Evolutionary conservation across 2,329 filamentous ascomycete genomes (phyloP), one percentile per base, ranked within the genome.

Genomic region (Iodosphaeria phyllophila): DNA sequence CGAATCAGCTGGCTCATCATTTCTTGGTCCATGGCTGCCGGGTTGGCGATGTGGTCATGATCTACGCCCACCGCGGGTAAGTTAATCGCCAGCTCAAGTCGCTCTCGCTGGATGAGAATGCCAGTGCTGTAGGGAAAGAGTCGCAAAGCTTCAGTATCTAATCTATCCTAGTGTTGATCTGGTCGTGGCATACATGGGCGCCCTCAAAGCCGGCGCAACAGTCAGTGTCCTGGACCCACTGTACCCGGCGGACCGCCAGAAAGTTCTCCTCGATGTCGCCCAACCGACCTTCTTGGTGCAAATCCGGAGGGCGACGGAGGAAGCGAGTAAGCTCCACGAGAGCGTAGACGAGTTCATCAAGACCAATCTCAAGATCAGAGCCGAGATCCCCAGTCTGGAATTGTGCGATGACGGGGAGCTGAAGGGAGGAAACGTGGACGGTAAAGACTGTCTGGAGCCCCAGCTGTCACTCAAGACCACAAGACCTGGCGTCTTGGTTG

Each of bases 1-100:
- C 79, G 16, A 91, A 91, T 44, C 60, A 69, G 11, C 48, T 93
- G 5, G 78, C 82, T 13, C 72, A 92, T 50, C 67, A 92, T 42
- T 60, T 93, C 12, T 64, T 76, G 27, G 59, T 74, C 25, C 61
- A 70, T 39, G 83, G 84, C 29, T 60, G 82, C 33, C 60, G 71
- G 30, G 59, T 70, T 36, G 83, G 82, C 6, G 83, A 95, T 43
- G 83, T 92, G 3, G 82, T 92, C 39, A 92, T 92, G 79, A 78
- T 89, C 33, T 93, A 73, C 43, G 80, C 80, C 28, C 67, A 92
- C 50, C 70, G 84, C 29, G 71, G n/a, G n/a, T n/a, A n/a, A n/a
- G n/a, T n/a, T n/a, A n/a, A n/a, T n/a, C n/a, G n/a, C n/a, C n/a
- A n/a, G n/a, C n/a, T n/a, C n/a, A n/a, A n/a, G n/a, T n/a, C n/a